Percentiles rank a stretch among this genome's conserved stretches.
Evolutionary conservation across 2,329 filamentous ascomycete genomes (phyloP).

Genomic region (Amauroascus verrucosus): DNA sequence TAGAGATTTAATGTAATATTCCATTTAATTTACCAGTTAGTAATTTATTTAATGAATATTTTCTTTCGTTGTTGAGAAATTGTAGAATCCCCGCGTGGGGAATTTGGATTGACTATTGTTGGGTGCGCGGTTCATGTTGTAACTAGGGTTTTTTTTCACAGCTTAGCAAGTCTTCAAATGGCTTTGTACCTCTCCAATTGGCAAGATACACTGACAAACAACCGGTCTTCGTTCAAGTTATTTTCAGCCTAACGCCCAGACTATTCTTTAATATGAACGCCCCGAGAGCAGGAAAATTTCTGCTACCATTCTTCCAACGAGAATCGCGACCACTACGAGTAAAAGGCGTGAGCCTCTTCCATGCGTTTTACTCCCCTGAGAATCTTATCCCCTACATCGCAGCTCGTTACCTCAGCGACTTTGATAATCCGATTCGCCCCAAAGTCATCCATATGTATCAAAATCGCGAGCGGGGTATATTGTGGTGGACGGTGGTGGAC

Average conservation of each 20-base stretch:
- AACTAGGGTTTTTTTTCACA: too few relatives aligned
- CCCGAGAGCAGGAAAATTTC: background rate
- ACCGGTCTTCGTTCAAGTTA: background rate
- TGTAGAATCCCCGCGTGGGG: too few relatives aligned
- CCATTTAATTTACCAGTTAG: too few relatives aligned
- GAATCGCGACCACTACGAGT: background rate
- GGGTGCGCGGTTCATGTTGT: too few relatives aligned
- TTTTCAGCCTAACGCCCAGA: background rate
- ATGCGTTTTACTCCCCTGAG: constrained; percentile 20
- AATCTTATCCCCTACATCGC: constrained; percentile 23
- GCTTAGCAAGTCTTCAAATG: too few relatives aligned
- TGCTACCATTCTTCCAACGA: background rate
- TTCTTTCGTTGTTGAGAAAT: too few relatives aligned
- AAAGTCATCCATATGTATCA: constrained; percentile 31
- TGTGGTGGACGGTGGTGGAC: constrained; percentile 41
- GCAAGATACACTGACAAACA: too few relatives aligned
- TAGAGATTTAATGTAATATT: too few relatives aligned
- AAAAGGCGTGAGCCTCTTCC: constrained; percentile 18
- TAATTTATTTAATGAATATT: too few relatives aligned
- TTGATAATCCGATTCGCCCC: constrained; percentile 21
- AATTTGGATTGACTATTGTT: too few relatives aligned
- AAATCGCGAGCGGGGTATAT: constrained; percentile 31
- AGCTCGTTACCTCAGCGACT: constrained; percentile 22
- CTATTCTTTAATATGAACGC: background rate
- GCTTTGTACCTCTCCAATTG: too few relatives aligned